phyloP scores from a whole-genome alignment of 2,329 filamentous ascomycete species.

The Talaromyces amestolkiae region DNA sequence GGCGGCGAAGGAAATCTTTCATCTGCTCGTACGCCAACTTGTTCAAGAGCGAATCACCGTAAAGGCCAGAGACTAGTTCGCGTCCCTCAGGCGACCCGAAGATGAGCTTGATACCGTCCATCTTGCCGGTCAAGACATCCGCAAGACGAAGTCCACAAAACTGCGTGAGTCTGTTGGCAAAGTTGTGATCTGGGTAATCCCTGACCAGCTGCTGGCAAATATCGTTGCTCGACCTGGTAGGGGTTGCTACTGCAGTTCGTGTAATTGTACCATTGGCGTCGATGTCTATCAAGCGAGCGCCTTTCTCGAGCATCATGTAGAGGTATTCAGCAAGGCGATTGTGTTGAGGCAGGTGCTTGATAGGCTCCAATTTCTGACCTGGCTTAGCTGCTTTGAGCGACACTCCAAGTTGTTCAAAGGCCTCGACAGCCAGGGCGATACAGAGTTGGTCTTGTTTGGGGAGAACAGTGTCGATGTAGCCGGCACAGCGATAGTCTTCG shows the following conservation, averaged over 20 bases:
- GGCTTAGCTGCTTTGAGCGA: constrained; percentile 19
- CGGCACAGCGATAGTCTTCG: constrained; percentile 19
- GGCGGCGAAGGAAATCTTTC: neutral
- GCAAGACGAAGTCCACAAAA: constrained; percentile 25
- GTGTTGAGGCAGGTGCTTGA: constrained; percentile 29
- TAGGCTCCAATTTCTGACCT: constrained; percentile 22
- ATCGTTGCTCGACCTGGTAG: constrained; percentile 24
- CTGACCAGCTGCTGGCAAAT: constrained; percentile 31
- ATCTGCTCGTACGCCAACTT: constrained; percentile 29
- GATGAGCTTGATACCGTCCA: constrained; percentile 39
- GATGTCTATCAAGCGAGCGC: constrained; percentile 33
- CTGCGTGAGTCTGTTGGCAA: constrained; percentile 27
- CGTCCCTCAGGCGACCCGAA: constrained; percentile 34
- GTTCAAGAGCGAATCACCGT: constrained; percentile 27
- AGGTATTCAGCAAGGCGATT: constrained; percentile 31
- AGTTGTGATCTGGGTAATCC: constrained; percentile 28
- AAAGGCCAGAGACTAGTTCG: constrained; percentile 37
- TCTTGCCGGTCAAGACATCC: constrained; percentile 36
- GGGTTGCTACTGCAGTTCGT: constrained; percentile 29
- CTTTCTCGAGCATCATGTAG: constrained; percentile 34
- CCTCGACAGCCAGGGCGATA: constrained; percentile 26
- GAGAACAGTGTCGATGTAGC: constrained; percentile 22
- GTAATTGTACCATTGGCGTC: constrained; percentile 26
- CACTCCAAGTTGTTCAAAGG: constrained; percentile 32
- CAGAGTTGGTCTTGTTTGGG: constrained; percentile 21